Conservation (phyloP, 495 filamentous ascomycete genomes). For the Hyaloscypha finlandica region DNA sequence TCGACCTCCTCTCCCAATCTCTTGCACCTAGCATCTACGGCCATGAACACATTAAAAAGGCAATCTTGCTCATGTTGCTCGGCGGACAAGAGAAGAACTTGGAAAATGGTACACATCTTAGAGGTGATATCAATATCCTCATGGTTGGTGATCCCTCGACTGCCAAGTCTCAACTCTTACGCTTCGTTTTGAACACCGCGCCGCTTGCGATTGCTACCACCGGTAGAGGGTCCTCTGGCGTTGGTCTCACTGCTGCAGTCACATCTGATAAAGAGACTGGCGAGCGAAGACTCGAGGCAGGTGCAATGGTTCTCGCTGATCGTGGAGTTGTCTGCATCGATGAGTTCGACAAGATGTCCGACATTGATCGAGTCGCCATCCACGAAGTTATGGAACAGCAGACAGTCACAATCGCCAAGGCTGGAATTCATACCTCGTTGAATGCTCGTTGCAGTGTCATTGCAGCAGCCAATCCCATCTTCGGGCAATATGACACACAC, state of each 20-base stretch:
- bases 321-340: slow-evolving; percentile 98
- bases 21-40: slow-evolving; percentile 98
- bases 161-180: slow-evolving; percentile 95
- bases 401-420: slow-evolving; percentile 98
- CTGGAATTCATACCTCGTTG: slow-evolving; percentile 95
- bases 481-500: slow-evolving; percentile 96
- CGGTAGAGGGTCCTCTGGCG: slow-evolving; percentile 94
- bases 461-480: slow-evolving; percentile 96
- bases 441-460: slow-evolving; percentile 97
- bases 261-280: slow-evolving; percentile 97
- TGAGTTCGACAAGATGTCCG: slow-evolving; percentile 99
- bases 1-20: slow-evolving; percentile 92
- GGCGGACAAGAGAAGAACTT: slow-evolving; percentile 98
- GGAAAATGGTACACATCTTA: slow-evolving; percentile 95
- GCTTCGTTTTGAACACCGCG: slow-evolving; percentile 97
- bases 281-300: slow-evolving; percentile 90
- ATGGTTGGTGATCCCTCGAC: slow-evolving; percentile 99
- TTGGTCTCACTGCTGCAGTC: slow-evolving; percentile 96
- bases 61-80: slow-evolving; percentile 95
- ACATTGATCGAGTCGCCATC: slow-evolving; percentile 96
- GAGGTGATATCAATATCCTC: slow-evolving; percentile 98
- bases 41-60: slow-evolving; percentile 98
- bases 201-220: slow-evolving; percentile 97
- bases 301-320: slow-evolving; percentile 98
- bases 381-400: slow-evolving; percentile 99